Evolutionary conservation across 345 rosid species (phyloP), one percentile per base, ranked within the genome.

Genomic region (Angophora floribunda): DNA sequence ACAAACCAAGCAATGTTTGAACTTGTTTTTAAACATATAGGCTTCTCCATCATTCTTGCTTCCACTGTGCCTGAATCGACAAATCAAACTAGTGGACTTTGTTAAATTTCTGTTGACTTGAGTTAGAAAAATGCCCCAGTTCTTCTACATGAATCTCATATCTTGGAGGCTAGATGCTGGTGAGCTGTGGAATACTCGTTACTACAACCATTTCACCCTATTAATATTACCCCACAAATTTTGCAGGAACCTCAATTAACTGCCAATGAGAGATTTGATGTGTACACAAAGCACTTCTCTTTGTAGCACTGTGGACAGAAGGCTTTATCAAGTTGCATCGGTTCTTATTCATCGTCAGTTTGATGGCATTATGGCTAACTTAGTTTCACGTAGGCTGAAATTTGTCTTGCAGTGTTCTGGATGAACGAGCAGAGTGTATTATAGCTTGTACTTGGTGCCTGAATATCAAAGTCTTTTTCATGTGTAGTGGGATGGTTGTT

Each of bases 231-330:
- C 52, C 11, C 22, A 14, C 26, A 14, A 84, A 47, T 89, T 50
- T 49, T 89, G 93, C 98, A 97, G 99, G 99, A 96, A 91, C 99
- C 99, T 51, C 99, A 97, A 44, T 89, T 97, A 87, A 91, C 95
- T 61, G 93, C 98, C 19, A 93, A 87, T 52, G 97, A 95, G 59
- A 87, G 88, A 50, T 97, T 97, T 26, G 95, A 90, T 91, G 97
- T 96, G 86, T 95, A 92, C 79, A 44, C 51, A 63, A 97, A 95
- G 92, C 93, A 94, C 22, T 97, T 96, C 90, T 91, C 95, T 82
- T 17, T 97, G 86, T 96, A 85, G 88, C 65, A 12, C 44, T 87
- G 52, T 51, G 1, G 55, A 51, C 49, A 19, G 44, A 41, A 75
- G 82, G 16, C 82, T 75, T 70, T 10, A 17, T 75, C 82, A 75